Percentiles rank a stretch among this genome's conserved stretches.
Evolutionary conservation across 2,329 filamentous ascomycete genomes (phyloP).

Genomic region (Verticillium albo-atrum): DNA sequence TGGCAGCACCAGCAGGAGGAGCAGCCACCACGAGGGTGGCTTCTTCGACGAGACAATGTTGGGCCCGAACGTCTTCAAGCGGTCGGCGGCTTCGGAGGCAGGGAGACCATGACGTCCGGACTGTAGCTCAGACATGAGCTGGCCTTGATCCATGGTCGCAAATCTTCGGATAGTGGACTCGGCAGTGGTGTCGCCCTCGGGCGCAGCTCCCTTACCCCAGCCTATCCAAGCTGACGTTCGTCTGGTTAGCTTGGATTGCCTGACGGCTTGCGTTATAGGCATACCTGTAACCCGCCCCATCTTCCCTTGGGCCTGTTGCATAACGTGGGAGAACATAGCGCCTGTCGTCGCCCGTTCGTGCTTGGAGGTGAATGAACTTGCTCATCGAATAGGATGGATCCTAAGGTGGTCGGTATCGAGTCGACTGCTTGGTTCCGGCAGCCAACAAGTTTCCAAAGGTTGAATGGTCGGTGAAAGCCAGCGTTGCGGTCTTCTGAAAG

Average conservation of each 20-base stretch:
- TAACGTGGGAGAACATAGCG: not conserved
- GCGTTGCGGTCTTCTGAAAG: not conserved
- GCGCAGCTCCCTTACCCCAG: not conserved
- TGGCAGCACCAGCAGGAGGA: constrained; percentile 18
- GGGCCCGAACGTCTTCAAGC: constrained; percentile 15
- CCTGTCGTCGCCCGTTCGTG: not conserved
- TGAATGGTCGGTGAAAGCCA: not conserved
- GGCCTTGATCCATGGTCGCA: constrained; percentile 12
- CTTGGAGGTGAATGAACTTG: not conserved
- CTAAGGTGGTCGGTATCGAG: not conserved
- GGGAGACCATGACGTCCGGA: constrained; percentile 15
- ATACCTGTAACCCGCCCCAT: not conserved
- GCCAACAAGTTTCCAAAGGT: not conserved
- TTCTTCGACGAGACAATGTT: constrained; percentile 18
- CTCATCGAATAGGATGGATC: not conserved
- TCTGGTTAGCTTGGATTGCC: not conserved
- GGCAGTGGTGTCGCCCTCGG: not conserved
- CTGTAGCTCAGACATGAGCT: constrained; percentile 15
- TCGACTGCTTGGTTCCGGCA: not conserved
- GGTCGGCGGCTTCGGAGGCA: constrained; percentile 13
- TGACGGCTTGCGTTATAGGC: not conserved
- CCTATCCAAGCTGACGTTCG: not conserved
- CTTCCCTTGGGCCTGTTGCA: not conserved
- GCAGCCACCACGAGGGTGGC: constrained; percentile 19
- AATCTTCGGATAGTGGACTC: constrained; percentile 15